Evolutionary conservation across 768 basidiomycete species (phyloP).

Genomic region (Austroboletus festivus): DNA sequence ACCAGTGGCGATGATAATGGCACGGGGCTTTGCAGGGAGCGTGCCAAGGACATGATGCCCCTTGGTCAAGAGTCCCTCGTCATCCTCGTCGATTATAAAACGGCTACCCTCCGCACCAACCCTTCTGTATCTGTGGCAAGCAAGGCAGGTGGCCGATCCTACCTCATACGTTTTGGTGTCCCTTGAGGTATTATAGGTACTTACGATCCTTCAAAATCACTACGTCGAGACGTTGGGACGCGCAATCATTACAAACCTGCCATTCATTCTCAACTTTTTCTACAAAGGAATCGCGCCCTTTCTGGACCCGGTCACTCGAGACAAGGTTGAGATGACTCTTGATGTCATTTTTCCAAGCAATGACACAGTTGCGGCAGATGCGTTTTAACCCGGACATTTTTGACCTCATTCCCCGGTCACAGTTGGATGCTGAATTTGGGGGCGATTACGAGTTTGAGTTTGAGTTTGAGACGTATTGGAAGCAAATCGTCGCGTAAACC

Average conservation of each 20-base stretch:
- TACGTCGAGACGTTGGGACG: constrained; percentile 87
- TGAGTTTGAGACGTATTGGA: constrained; percentile 74
- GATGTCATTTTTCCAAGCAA: neutral
- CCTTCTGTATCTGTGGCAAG: constrained; percentile 79
- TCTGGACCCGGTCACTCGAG: constrained; percentile 82
- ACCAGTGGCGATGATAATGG: constrained; percentile 5
- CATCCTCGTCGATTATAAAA: constrained; percentile 84
- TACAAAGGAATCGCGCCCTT: constrained; percentile 85
- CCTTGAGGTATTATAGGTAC: constrained; percentile 39
- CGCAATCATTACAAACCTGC: constrained; percentile 80
- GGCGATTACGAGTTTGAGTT: constrained; percentile 74
- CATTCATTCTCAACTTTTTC: constrained; percentile 69
- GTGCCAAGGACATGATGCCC: constrained; percentile 87
- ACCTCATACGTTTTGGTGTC: neutral
- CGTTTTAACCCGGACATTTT: constrained; percentile 82
- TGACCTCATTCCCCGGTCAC: constrained; percentile 69
- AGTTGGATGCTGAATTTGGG: constrained; percentile 82
- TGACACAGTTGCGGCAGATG: constrained; percentile 48
- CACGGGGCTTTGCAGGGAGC: constrained; percentile 52
- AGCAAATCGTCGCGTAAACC: constrained; percentile 65
- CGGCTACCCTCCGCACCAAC: constrained; percentile 76
- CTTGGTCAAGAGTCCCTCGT: constrained; percentile 78
- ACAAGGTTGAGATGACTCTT: constrained; percentile 53
- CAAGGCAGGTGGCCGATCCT: constrained; percentile 44
- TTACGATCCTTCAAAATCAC: constrained; percentile 81